Percentiles rank a stretch among this genome's conserved stretches.
phyloP scores from a whole-genome alignment of 371 early-diverging fungal genomes.

The Mortierella sp. region DNA sequence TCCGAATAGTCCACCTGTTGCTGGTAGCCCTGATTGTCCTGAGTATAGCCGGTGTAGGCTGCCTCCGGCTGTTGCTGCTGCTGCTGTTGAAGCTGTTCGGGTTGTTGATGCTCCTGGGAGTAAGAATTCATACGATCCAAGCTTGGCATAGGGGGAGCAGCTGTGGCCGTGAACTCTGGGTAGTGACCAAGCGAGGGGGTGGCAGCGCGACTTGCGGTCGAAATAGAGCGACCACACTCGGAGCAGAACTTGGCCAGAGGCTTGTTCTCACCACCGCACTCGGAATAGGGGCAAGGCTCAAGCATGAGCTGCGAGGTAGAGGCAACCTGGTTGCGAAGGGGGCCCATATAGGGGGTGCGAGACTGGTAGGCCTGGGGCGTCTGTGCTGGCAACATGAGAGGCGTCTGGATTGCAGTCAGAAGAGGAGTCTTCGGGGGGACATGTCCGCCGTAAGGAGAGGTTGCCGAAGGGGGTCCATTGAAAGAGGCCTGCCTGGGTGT shows the following conservation, averaged over 20 bases:
- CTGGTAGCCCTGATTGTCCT: conserved; percentile 14
- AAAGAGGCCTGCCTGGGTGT: conserved; percentile 36
- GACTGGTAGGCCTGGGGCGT: conserved; percentile 42
- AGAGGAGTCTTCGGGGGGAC: conserved; percentile 47
- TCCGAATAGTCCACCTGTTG: conserved; percentile 17
- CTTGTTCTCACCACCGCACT: conserved; percentile 75
- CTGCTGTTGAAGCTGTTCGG: conserved; percentile 15
- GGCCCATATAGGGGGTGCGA: conserved; percentile 47
- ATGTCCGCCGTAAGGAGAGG: conserved; percentile 35
- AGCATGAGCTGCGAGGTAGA: conserved; percentile 50
- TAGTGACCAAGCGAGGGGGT: conserved; percentile 58
- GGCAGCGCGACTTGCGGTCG: conserved; percentile 60
- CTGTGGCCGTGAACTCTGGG: conserved; percentile 23
- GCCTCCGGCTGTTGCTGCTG: conserved; percentile 14
- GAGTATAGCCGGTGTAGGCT: conserved; percentile 14
- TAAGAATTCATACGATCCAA: conserved; percentile 40
- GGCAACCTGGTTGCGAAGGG: conserved; percentile 22
- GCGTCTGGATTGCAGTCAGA: conserved; percentile 50
- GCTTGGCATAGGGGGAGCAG: conserved; percentile 32
- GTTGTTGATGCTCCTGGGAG: conserved; percentile 25
- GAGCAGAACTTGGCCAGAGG: conserved; percentile 78
- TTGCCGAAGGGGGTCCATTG: conserved; percentile 19
- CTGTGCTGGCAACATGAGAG: conserved; percentile 53
- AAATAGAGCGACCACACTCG: conserved; percentile 76
- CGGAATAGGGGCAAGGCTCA: conserved; percentile 64